These are phyloP conservation scores for Capronia americana DNA, from an alignment of 2,329 filamentous ascomycete species.

Conservation along the genomic window DNA sequence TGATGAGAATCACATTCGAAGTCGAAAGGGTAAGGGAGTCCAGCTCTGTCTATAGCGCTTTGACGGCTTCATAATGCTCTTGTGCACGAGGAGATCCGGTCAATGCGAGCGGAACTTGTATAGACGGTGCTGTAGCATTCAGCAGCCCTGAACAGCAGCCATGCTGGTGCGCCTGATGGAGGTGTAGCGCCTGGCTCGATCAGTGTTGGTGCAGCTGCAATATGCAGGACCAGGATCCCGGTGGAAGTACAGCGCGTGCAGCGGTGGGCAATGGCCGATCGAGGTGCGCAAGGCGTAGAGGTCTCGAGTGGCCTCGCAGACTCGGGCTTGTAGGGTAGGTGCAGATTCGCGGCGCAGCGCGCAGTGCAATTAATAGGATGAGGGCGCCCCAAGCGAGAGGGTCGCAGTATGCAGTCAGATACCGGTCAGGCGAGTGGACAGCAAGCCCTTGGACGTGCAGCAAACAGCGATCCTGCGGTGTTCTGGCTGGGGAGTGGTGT, in stretches of 20 bases:
- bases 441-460: neutral
- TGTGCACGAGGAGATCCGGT: constrained; percentile 12
- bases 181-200: constrained; percentile 26
- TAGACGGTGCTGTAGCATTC: constrained; percentile 13
- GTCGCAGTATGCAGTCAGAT: constrained; percentile 21
- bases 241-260: constrained; percentile 29
- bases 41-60: constrained; percentile 36
- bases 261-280: constrained; percentile 18
- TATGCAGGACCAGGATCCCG: constrained; percentile 16
- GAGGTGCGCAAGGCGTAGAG: constrained; percentile 21
- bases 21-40: constrained; percentile 32
- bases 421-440: constrained; percentile 22
- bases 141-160: constrained; percentile 23
- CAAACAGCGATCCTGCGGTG: constrained; percentile 1
- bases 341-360: constrained; percentile 22
- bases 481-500: constrained; percentile 2
- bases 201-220: constrained; percentile 33
- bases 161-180: constrained; percentile 32
- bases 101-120: constrained; percentile 16
- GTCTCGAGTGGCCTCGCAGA: constrained; percentile 28
- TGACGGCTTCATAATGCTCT: constrained; percentile 35
- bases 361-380: constrained; percentile 12
- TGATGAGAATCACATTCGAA: constrained; percentile 16
- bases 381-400: constrained; percentile 1
- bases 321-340: constrained; percentile 12